Percentiles rank a stretch among this genome's conserved stretches.
Evolutionary conservation across 2,329 filamentous ascomycete genomes (phyloP).

Genomic region (Penicillium paneum): DNA sequence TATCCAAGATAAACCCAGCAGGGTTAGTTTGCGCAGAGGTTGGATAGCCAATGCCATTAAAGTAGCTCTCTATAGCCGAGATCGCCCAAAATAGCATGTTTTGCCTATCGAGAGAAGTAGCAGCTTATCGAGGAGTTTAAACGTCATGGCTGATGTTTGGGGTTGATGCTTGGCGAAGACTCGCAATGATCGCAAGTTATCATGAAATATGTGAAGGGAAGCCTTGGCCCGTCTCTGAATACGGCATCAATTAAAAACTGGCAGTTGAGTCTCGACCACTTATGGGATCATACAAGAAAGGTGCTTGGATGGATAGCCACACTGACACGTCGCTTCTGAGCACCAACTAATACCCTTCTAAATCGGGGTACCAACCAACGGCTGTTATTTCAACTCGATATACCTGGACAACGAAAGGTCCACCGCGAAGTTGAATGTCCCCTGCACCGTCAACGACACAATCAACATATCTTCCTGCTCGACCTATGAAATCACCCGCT

Average conservation of each 20-base stretch:
- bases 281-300: constrained; percentile 78
- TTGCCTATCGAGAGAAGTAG: constrained; percentile 68
- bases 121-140: constrained; percentile 76
- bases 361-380: constrained; percentile 74
- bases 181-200: constrained; percentile 72
- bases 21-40: constrained; percentile 72
- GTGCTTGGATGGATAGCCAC: constrained; percentile 77
- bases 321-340: constrained; percentile 77
- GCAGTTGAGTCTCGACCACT: constrained; percentile 77
- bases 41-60: constrained; percentile 56
- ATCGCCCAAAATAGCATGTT: constrained; percentile 69
- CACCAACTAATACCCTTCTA: constrained; percentile 79
- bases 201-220: constrained; percentile 8
- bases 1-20: constrained; percentile 74
- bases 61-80: constrained; percentile 59
- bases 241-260: constrained; percentile 72
- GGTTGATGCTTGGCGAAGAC: constrained; percentile 85
- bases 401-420: constrained; percentile 60
- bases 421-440: constrained; percentile 76
- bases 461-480: constrained; percentile 86
- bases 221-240: constrained; percentile 61
- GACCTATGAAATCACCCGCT: constrained; percentile 69
- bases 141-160: too few relatives aligned
- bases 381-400: constrained; percentile 9
- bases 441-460: constrained; percentile 73